A percentile compares a stretch with the other conserved stretches of the same genome.
Evolutionary conservation across 164 flowering plant genomes (phyloP).

Genomic region (Sextonia rubra): DNA sequence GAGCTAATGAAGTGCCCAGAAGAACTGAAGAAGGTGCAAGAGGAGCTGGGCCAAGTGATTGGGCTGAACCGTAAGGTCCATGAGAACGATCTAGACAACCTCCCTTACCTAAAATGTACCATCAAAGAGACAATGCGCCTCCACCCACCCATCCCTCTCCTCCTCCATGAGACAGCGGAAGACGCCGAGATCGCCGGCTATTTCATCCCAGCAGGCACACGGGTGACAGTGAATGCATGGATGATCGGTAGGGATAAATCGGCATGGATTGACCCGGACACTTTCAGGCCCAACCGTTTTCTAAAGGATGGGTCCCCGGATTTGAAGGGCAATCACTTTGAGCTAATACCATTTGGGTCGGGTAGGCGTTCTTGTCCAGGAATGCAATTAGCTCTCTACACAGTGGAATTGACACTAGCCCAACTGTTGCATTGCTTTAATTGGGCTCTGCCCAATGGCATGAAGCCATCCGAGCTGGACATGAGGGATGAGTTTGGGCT

Average conservation of each 20-base stretch:
- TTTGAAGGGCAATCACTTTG: constrained; percentile 63
- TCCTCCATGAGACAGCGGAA: too few relatives aligned
- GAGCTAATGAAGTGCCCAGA: too few relatives aligned
- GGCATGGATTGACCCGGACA: constrained; percentile 63
- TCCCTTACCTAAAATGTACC: too few relatives aligned
- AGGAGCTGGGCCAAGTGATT: too few relatives aligned
- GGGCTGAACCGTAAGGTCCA: too few relatives aligned
- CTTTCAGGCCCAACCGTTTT: constrained; percentile 52
- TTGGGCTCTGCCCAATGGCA: constrained; percentile 78
- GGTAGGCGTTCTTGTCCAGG: constrained; percentile 89
- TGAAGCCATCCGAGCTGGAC: constrained; percentile 74
- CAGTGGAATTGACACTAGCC: constrained; percentile 57
- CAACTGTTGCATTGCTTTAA: constrained; percentile 61
- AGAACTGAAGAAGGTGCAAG: too few relatives aligned
- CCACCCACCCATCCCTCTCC: too few relatives aligned
- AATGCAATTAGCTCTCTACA: constrained; percentile 71
- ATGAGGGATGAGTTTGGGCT: constrained; percentile 76
- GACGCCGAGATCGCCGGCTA: too few relatives aligned
- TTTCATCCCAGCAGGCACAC: too few relatives aligned
- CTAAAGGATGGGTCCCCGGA: constrained; percentile 40
- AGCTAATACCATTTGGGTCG: constrained; percentile 84
- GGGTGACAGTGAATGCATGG: constrained; percentile 41
- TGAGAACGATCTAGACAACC: too few relatives aligned
- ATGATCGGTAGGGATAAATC: constrained; percentile 57
- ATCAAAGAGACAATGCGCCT: too few relatives aligned